Percentiles rank a stretch among this genome's conserved stretches.
phyloP scores from a whole-genome alignment of 139 green algal genomes.

The Chlorella ohadii region DNA sequence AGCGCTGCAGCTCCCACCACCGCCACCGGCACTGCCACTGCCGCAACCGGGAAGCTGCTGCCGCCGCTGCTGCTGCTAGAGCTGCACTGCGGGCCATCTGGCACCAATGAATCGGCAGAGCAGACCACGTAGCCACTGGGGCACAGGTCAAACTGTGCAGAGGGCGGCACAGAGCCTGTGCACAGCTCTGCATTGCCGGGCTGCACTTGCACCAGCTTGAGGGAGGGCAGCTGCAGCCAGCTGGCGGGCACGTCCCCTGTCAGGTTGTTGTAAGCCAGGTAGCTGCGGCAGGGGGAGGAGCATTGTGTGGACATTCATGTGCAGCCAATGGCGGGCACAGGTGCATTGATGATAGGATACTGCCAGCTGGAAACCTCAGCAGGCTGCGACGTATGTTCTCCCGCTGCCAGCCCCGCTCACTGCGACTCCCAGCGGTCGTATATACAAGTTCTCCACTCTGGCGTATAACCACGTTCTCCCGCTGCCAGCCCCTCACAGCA shows the following conservation, averaged over 20 bases:
- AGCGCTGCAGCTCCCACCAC: background rate
- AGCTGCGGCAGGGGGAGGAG: no score
- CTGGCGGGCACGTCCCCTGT: slow-evolving; percentile 1
- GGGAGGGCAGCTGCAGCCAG: background rate
- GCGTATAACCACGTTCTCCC: no score
- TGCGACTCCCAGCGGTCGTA: no score
- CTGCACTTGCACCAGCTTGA: slow-evolving; percentile 3
- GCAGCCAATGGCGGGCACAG: no score
- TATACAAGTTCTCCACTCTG: no score
- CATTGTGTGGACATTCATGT: no score
- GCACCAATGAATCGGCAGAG: background rate
- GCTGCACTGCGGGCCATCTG: background rate
- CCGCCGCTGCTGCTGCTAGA: background rate
- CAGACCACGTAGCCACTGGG: background rate
- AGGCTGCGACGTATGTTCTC: no score
- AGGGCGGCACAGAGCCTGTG: background rate
- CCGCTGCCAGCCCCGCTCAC: no score
- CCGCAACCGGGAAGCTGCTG: slow-evolving; percentile 4
- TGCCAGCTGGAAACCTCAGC: no score
- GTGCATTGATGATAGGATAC: no score
- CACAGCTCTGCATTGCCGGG: slow-evolving; percentile 38
- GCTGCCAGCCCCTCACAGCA: no score
- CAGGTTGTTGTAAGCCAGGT: slow-evolving; percentile 19
- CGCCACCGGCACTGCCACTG: slow-evolving; percentile 5
- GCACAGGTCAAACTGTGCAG: slow-evolving; percentile 6